Conservation (phyloP, 495 filamentous ascomycete species). For the Xylaria sp. region DNA sequence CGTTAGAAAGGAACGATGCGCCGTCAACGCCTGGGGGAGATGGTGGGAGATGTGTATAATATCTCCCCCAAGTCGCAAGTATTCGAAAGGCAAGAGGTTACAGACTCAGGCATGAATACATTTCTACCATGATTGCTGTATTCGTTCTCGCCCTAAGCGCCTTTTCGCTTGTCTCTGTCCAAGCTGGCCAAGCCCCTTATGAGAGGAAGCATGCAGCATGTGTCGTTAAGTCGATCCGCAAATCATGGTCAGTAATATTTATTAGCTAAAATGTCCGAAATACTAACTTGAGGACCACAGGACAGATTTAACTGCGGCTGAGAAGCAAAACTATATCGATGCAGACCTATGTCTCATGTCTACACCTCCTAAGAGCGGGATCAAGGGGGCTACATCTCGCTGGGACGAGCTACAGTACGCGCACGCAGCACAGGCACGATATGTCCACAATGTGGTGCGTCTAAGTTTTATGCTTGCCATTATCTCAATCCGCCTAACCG, state of each 20-base stretch:
- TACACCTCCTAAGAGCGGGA: conserved; percentile 36
- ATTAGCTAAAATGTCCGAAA: background rate
- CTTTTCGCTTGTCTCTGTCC: conserved; percentile 9
- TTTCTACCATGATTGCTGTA: conserved; percentile 5
- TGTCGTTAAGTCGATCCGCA: conserved; percentile 6
- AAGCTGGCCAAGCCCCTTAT: background rate
- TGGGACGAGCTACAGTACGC: conserved; percentile 56
- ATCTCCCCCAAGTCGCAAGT: background rate
- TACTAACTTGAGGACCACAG: background rate
- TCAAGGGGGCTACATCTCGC: conserved; percentile 41
- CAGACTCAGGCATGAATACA: background rate
- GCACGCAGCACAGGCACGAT: conserved; percentile 42
- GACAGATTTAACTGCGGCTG: conserved; percentile 40
- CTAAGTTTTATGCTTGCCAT: background rate
- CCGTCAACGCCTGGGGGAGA: background rate
- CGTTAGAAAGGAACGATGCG: background rate
- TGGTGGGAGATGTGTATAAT: conserved; percentile 3
- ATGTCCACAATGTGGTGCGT: conserved; percentile 45
- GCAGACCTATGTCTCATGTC: conserved; percentile 56
- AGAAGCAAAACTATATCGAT: conserved; percentile 51
- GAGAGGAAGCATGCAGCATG: conserved; percentile 8
- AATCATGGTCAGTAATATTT: conserved; percentile 13
- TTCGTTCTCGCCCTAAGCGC: conserved; percentile 11
- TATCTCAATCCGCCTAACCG: background rate
- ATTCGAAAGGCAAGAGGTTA: background rate